Percentiles rank a stretch among this genome's conserved stretches.
Conservation (phyloP, 2,329 filamentous ascomycete species). For the Aspergillus amoenus region DNA sequence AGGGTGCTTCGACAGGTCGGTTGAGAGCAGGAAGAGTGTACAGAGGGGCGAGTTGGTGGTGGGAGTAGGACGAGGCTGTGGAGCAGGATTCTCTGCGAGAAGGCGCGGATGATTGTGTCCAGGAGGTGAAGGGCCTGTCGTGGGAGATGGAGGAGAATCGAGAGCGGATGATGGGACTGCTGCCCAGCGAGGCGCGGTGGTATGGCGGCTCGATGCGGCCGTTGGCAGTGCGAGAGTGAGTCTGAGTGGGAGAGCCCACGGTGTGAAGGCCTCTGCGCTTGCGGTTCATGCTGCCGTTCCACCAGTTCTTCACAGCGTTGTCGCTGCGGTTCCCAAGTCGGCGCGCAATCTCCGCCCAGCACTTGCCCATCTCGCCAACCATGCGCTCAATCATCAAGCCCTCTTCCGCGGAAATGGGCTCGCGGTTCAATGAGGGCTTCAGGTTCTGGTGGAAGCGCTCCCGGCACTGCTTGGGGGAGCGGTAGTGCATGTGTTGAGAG, state of each 20-base stretch:
- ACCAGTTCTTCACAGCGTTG: constrained; percentile 98
- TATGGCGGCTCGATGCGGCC: constrained; percentile 43
- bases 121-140: constrained; percentile 22
- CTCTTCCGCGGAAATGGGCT: constrained; percentile 70
- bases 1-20: constrained; percentile 52
- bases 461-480: constrained; percentile 91
- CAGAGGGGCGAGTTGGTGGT: constrained; percentile 38
- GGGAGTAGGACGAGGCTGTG: constrained; percentile 22
- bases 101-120: constrained; percentile 17
- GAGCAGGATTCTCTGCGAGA: constrained; percentile 27
- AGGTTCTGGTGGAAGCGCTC: constrained; percentile 94
- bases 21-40: constrained; percentile 39
- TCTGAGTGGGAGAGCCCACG: constrained; percentile 30
- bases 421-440: constrained; percentile 71
- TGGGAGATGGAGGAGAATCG: constrained; percentile 28
- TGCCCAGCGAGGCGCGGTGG: constrained; percentile 28
- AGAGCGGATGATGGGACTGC: constrained; percentile 28
- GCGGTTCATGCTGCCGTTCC: constrained; percentile 90
- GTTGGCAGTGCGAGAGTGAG: constrained; percentile 32
- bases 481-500: constrained; percentile 69
- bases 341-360: constrained; percentile 91
- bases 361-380: constrained; percentile 75
- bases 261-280: constrained; percentile 53
- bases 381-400: constrained; percentile 72
- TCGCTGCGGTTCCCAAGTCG: constrained; percentile 81